Base-by-base conservation (phyloP, 2,329 filamentous ascomycete species). In the Beauveria sp. region DNA sequence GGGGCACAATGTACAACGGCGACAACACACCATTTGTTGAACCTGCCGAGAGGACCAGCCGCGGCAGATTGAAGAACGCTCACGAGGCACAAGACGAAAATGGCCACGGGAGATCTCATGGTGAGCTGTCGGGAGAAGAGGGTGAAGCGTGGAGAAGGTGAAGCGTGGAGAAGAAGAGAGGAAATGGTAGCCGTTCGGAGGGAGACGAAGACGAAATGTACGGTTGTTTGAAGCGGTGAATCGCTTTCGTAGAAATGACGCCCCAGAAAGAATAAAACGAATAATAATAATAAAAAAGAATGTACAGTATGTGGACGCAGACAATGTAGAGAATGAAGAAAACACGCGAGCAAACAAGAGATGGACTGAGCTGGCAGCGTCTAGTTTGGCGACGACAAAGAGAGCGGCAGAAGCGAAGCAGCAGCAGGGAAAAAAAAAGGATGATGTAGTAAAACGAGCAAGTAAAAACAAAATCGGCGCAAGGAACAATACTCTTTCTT, bases 31-130 rank as follows among this genome's bases (percentile, higher is more conserved):
- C 43, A 40, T 51, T 65, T 65, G 70, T 65, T 66, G 66, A 65
- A 67, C 69, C 71, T 72, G 69, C 59, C 68, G 38, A 73, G 66
- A 70, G 71, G 75, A 66, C 73, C 74, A 66, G 73, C 73, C 71
- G 72, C 66, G 26, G 67, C 66, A 61, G 64, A 69, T 64, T 70
- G 68, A 22, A 67, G 65, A 67, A 66, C 61, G 58, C 71, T 62
- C 62, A 74, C 66, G 60, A 72, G 46, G 65, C 62, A 69, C 6
- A 73, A 57, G 63, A 63, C 69, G 38, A 67, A 63, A 24, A 62
- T 63, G 20, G 63, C 64, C 40, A 63, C 43, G 16, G 64, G 63
- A 59, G 61, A 67, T 42, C 63, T 64, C 68, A 71, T 71, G 46
- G 57, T 68, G 28, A 18, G 45, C 34, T 26, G 10, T 63, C 9